phyloP scores from a whole-genome alignment of 495 filamentous ascomycete genomes.

The Xylona heveae region DNA sequence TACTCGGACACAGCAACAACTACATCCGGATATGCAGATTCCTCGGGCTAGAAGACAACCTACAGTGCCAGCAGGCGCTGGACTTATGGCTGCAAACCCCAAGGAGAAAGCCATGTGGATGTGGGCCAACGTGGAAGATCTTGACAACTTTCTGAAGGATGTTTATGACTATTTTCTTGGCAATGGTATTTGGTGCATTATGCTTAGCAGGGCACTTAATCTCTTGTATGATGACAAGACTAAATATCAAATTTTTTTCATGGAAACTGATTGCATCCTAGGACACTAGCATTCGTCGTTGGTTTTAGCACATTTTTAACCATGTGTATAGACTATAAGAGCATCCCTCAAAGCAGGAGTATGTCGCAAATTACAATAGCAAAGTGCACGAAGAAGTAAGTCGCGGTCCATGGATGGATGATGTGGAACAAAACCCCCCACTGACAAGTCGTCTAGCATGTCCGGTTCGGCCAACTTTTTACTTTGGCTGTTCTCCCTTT shows the following conservation, averaged over 20 bases:
- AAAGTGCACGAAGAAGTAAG: constrained; percentile 52
- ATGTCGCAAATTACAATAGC: constrained; percentile 59
- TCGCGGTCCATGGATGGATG: neutral
- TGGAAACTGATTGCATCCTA: constrained; percentile 9
- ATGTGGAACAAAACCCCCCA: neutral
- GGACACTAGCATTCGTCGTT: constrained; percentile 58
- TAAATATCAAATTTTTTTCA: constrained; percentile 6
- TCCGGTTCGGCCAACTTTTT: constrained; percentile 55
- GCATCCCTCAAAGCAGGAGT: constrained; percentile 50
- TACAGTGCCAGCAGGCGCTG: no score
- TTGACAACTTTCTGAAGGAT: constrained; percentile 77
- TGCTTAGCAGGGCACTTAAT: constrained; percentile 45
- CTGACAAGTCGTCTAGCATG: constrained; percentile 26
- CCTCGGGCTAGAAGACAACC: constrained; percentile 14
- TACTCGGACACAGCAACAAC: constrained; percentile 34
- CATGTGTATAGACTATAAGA: constrained; percentile 68
- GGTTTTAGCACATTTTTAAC: constrained; percentile 67
- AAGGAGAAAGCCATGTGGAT: constrained; percentile 82
- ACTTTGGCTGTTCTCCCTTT: constrained; percentile 74
- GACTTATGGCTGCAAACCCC: constrained; percentile 33
- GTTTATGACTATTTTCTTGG: constrained; percentile 82
- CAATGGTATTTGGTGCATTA: constrained; percentile 76
- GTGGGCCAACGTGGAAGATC: constrained; percentile 82
- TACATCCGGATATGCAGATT: constrained; percentile 25
- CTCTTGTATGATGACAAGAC: constrained; percentile 37